These are phyloP conservation scores for Elaeagnus macrophylla DNA, from an alignment of 306 rosid genomes.

Conservation along the genomic window DNA sequence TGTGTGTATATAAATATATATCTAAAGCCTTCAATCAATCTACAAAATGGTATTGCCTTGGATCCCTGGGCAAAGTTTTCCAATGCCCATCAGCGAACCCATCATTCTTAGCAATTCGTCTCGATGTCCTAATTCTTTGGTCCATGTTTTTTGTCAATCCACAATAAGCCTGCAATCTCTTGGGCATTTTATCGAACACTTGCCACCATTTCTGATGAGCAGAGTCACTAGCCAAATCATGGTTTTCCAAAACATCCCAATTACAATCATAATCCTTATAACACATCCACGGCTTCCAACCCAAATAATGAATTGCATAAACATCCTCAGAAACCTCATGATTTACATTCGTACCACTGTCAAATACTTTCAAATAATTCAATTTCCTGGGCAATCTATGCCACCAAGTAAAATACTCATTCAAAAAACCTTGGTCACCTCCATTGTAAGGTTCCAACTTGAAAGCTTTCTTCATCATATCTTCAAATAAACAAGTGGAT, in stretches of 20 bases:
- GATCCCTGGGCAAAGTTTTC: constrained; percentile 48
- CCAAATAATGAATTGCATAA: constrained; percentile 54
- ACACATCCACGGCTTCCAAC: constrained; percentile 88
- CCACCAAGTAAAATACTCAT: constrained; percentile 81
- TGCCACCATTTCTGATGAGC: constrained; percentile 71
- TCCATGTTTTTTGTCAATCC: constrained; percentile 45
- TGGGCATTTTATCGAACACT: constrained; percentile 55
- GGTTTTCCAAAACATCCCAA: constrained; percentile 43
- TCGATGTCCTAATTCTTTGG: constrained; percentile 24
- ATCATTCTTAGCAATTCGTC: constrained; percentile 33
- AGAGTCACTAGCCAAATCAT: constrained; percentile 42
- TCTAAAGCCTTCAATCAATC: background rate
- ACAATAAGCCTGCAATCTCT: constrained; percentile 38
- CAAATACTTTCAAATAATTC: constrained; percentile 34
- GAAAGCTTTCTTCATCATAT: constrained; percentile 31
- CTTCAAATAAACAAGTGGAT: constrained; percentile 53
- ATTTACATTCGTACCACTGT: background rate
- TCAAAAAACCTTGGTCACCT: constrained; percentile 83
- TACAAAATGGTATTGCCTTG: constrained; percentile 34
- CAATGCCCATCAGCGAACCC: constrained; percentile 45
- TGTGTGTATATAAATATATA: too few species aligned
- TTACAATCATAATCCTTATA: constrained; percentile 88
- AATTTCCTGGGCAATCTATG: constrained; percentile 50
- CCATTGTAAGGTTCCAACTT: constrained; percentile 49
- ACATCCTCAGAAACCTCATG: constrained; percentile 17